These are phyloP conservation scores for Tolypocladium ovalisporum DNA, from an alignment of 2,329 filamentous ascomycete species.

Conservation along the genomic window DNA sequence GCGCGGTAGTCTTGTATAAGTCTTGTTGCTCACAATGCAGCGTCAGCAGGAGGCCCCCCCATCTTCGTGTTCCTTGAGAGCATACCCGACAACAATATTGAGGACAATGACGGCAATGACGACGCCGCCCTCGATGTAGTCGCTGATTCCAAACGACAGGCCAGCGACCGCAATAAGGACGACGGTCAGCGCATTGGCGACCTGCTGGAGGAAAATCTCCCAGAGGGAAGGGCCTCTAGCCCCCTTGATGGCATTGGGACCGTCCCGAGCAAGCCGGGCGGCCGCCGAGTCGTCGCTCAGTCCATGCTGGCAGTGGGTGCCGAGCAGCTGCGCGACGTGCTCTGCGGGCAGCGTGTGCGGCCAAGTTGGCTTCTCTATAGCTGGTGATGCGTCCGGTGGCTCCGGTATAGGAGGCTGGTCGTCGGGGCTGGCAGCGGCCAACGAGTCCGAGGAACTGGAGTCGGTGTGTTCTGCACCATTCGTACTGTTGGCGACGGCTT, in stretches of 20 bases:
- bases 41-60: not conserved
- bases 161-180: conserved; percentile 68
- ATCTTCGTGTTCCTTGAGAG: conserved; percentile 4
- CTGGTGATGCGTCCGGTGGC: conserved; percentile 20
- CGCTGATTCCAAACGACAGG: conserved; percentile 52
- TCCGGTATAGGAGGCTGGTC: conserved; percentile 29
- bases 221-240: conserved; percentile 61
- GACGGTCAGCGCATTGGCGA: conserved; percentile 66
- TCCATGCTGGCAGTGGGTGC: conserved; percentile 43
- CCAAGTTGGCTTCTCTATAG: conserved; percentile 23
- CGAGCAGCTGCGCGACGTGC: conserved; percentile 24
- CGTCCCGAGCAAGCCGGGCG: conserved; percentile 54
- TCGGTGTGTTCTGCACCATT: conserved; percentile 30
- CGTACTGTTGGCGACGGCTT: conserved; percentile 24
- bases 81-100: conserved; percentile 56
- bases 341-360: conserved; percentile 25
- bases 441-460: conserved; percentile 24
- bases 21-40: conserved; percentile 21
- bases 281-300: conserved; percentile 52
- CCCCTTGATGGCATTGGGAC: conserved; percentile 60
- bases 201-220: conserved; percentile 66
- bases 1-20: conserved; percentile 51
- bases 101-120: conserved; percentile 54
- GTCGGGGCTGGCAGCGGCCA: conserved; percentile 21
- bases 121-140: conserved; percentile 53